Evolutionary conservation across 257 asterid genomes (phyloP).

Genomic region (Striga asiatica): DNA sequence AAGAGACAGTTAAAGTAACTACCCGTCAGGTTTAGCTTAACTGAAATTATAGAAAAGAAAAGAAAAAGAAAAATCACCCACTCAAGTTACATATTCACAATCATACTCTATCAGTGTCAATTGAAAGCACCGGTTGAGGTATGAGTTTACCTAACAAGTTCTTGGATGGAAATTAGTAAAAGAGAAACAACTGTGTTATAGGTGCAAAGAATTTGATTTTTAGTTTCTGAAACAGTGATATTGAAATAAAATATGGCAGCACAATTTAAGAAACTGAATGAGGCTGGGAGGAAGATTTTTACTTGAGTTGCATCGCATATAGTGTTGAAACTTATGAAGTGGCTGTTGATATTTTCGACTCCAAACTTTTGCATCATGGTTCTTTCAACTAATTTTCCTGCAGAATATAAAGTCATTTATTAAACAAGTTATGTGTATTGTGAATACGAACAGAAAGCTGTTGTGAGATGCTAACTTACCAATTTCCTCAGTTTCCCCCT

Average conservation of each 20-base stretch:
- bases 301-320: constrained; percentile 99
- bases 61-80: no score
- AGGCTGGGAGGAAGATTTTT: constrained; percentile 16
- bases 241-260: not conserved
- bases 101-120: no score
- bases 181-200: no score
- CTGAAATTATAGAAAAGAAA: no score
- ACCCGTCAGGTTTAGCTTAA: no score
- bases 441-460: constrained; percentile 5
- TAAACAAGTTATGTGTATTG: not conserved
- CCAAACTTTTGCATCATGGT: constrained; percentile 87
- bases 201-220: no score
- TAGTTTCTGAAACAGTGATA: no score
- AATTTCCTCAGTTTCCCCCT: constrained; percentile 97
- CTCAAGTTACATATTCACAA: no score
- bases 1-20: no score
- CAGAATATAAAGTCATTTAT: constrained; percentile 15
- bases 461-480: constrained; percentile 36
- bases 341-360: constrained; percentile 66
- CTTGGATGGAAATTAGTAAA: no score
- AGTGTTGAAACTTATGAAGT: constrained; percentile 95
- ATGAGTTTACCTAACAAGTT: not conserved
- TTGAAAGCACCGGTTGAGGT: not conserved
- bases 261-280: constrained; percentile 8
- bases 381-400: constrained; percentile 60